Evolutionary conservation across 305 asterid species (phyloP).

Genomic region (Stenogyne calaminthoides): DNA sequence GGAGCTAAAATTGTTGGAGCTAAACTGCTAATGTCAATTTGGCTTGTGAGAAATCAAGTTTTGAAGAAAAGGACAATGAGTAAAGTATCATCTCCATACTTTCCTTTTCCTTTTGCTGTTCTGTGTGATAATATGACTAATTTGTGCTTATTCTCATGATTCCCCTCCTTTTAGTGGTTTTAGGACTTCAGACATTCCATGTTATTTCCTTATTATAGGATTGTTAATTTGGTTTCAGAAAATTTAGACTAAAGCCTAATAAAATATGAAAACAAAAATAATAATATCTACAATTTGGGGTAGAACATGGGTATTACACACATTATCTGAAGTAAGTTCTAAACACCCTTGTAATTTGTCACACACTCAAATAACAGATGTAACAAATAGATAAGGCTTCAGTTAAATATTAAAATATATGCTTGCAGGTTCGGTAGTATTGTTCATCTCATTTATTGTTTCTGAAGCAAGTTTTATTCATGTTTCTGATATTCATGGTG

Average conservation of each 20-base stretch:
- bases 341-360: background rate
- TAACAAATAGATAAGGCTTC: background rate
- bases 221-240: too few relatives aligned
- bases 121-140: background rate
- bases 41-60: background rate
- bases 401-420: background rate
- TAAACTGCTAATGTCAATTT: too few relatives aligned
- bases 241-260: too few relatives aligned
- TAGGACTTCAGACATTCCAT: too few relatives aligned
- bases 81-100: background rate
- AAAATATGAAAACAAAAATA: too few relatives aligned
- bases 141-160: background rate
- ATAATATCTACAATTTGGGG: too few relatives aligned
- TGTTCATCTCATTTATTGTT: background rate
- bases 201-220: too few relatives aligned
- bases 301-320: background rate
- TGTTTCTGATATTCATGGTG: conserved; percentile 29
- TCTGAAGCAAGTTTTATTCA: conserved; percentile 6
- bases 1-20: too few relatives aligned
- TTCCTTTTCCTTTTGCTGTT: background rate
- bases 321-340: background rate
- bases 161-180: background rate
- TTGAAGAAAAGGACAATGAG: background rate
- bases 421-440: background rate
- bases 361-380: background rate